Conservation (phyloP, 2,329 filamentous ascomycete genomes). For the Aspergillus versicolor region DNA sequence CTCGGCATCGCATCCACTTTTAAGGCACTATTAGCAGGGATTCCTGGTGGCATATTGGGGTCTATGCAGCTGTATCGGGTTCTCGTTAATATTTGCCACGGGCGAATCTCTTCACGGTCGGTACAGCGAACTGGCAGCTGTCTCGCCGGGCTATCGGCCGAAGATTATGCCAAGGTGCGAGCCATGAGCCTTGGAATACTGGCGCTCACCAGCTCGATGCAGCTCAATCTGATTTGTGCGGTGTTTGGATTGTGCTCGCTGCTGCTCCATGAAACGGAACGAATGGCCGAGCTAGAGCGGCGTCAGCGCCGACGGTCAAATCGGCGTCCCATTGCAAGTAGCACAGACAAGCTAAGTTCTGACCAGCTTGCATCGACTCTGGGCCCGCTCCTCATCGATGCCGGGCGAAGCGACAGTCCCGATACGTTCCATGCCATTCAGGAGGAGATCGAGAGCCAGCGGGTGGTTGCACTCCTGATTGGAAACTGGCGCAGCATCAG, state of each 20-base stretch:
- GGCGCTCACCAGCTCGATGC: conserved; percentile 37
- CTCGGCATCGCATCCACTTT: conserved; percentile 37
- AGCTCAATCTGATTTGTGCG: conserved; percentile 41
- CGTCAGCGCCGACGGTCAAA: conserved; percentile 16
- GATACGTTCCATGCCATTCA: conserved; percentile 20
- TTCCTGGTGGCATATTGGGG: conserved; percentile 41
- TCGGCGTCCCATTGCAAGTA: conserved; percentile 21
- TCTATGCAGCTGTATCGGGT: conserved; percentile 33
- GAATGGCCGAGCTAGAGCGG: conserved; percentile 18
- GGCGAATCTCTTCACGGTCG: conserved; percentile 16
- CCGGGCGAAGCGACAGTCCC: conserved; percentile 8
- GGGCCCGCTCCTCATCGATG: conserved; percentile 33
- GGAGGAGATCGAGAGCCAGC: conserved; percentile 27
- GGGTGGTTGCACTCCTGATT: conserved; percentile 35
- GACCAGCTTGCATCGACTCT: conserved; percentile 33
- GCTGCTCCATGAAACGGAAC: conserved; percentile 30
- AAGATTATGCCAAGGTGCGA: conserved; percentile 26
- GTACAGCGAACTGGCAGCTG: conserved; percentile 20
- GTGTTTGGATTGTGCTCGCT: conserved; percentile 39
- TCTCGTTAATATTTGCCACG: conserved; percentile 31
- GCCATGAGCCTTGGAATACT: conserved; percentile 40
- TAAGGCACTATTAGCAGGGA: conserved; percentile 35
- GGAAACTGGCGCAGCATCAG: conserved; percentile 37
- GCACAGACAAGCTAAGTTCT: conserved; percentile 24
- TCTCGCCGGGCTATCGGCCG: conserved; percentile 19